Percentiles rank a stretch among this genome's conserved stretches.
Evolutionary conservation across 2,329 filamentous ascomycete genomes (phyloP).

Genomic region (Pseudocercospora crystallina): DNA sequence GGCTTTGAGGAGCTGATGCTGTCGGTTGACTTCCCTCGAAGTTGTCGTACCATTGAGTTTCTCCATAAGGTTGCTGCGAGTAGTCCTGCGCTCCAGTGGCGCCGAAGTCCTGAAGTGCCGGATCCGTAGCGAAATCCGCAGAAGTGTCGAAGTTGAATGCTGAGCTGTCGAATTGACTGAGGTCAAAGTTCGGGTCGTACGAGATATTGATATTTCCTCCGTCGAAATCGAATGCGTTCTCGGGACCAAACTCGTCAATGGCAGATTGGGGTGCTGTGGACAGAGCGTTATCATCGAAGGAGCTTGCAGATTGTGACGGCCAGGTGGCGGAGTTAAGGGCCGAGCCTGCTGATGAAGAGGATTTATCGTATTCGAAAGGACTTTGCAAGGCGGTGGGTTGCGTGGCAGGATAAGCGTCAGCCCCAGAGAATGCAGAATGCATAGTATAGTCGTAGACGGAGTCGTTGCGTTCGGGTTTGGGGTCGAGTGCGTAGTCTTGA

Average conservation of each 20-base stretch:
- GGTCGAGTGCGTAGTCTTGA: neutral
- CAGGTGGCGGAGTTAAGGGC: constrained; percentile 31
- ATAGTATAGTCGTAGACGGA: constrained; percentile 23
- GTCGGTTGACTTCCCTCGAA: neutral
- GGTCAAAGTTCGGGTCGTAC: constrained; percentile 35
- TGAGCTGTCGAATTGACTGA: constrained; percentile 30
- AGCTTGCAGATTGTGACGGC: constrained; percentile 10
- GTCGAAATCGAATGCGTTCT: constrained; percentile 43
- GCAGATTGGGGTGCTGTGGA: constrained; percentile 18
- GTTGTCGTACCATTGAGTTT: constrained; percentile 5
- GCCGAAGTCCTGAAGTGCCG: constrained; percentile 23
- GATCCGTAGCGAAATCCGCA: constrained; percentile 24
- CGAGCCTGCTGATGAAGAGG: constrained; percentile 20
- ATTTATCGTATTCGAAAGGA: constrained; percentile 34
- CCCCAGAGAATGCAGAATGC: constrained; percentile 1
- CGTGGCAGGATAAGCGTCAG: constrained; percentile 15
- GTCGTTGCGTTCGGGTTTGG: constrained; percentile 23
- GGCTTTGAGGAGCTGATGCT: neutral
- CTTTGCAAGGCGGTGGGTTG: constrained; percentile 27
- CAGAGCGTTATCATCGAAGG: constrained; percentile 15
- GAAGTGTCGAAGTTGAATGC: constrained; percentile 30
- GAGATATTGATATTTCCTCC: constrained; percentile 42
- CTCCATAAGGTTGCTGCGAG: constrained; percentile 4
- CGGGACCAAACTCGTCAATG: constrained; percentile 21
- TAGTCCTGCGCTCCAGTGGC: neutral